Base-by-base conservation (phyloP, 345 rosid genomes). In the Cochlearia excelsa region DNA sequence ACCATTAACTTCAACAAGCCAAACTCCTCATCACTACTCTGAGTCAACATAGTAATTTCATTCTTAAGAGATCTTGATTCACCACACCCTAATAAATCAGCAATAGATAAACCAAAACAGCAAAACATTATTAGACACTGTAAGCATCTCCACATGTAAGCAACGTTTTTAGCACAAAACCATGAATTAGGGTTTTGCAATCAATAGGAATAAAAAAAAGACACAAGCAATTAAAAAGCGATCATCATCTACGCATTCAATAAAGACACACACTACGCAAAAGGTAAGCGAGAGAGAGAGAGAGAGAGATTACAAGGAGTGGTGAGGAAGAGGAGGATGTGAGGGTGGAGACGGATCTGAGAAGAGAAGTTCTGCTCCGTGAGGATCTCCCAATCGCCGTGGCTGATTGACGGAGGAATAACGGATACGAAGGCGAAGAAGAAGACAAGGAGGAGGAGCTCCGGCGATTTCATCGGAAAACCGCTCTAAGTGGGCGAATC, bases 301-400 rank as follows among this genome's bases (percentile, higher is more conserved):
- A 40, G 67, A 7, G 51, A 16, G 23, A 16, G 23, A 16, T 16
- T 78, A 88, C 98, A 92, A 5, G 97, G 98, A 65, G 81, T 65
- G 39, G 95, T 79, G 77, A 82, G 76, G 26, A 92, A 9, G 50
- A 88, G 84, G 76, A 92, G 87, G 61, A 80, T 68, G 78, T 84
- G 83, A 55, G 87, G 77, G 37, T 92, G 80, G 67, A 76, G 77
- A 46, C 80, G 83, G 79, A 84, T 88, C 90, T 83, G 87, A 59
- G 97, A 79, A 55, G 95, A 86, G 78, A 83, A 83, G 71, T 86
- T 88, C 30, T 75, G 87, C 48, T 83, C 81, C 50, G 84, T 78
- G 47, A 92, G 83, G 46, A 76, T 76, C 67, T 71, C 80, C 95
- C 98, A 88, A 64, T 70, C 70, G 9, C 74, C 78, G 34, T 54